These are phyloP conservation scores for Tetradesmus obliquus DNA, from an alignment of 139 green algal genomes.

Conservation along the genomic window DNA sequence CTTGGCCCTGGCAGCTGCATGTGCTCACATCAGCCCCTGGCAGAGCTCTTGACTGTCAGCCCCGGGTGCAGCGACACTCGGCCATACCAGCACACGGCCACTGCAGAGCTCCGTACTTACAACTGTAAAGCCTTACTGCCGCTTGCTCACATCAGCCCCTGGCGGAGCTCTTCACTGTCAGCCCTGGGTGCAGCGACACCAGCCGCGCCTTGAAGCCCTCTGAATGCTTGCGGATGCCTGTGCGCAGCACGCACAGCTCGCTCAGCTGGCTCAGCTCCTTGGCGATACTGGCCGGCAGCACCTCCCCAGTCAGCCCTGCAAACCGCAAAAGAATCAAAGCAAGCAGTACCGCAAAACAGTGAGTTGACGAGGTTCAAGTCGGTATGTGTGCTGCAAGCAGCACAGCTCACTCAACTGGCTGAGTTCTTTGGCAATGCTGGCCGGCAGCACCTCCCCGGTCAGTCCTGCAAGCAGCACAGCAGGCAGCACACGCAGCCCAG, in stretches of 20 bases:
- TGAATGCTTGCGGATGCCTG: slow-evolving; percentile 3
- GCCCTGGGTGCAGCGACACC: slow-evolving; percentile 6
- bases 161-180: slow-evolving; percentile 18
- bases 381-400: no score
- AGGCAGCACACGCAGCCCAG: neutral
- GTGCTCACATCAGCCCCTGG: neutral
- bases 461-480: neutral
- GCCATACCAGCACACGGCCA: no score
- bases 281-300: neutral
- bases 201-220: slow-evolving; percentile 24
- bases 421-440: neutral
- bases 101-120: no score
- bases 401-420: neutral
- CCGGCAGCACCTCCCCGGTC: neutral
- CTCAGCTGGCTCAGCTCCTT: neutral
- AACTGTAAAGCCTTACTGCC: no score
- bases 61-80: neutral
- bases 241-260: slow-evolving; percentile 30
- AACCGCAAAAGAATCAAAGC: neutral
- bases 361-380: neutral
- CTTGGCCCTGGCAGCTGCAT: no score
- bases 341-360: neutral
- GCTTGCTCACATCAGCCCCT: neutral
- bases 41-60: slow-evolving; percentile 15
- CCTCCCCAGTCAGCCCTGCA: slow-evolving; percentile 3